Conservation (phyloP, 257 asterid species). For the Gentiana macrophylla region DNA sequence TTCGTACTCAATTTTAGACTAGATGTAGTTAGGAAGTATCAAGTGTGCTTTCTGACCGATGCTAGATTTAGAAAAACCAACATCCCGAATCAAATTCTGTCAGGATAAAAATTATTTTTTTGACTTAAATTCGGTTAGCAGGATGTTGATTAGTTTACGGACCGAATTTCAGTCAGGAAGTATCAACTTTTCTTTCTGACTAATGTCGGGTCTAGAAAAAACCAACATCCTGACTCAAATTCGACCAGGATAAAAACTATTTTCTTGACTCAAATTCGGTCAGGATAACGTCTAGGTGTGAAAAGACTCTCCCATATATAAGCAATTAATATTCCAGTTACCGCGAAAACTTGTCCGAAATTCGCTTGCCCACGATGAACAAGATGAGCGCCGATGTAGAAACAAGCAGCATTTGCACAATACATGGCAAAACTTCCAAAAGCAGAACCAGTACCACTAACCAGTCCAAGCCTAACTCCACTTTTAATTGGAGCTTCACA, state of each 20-base stretch:
- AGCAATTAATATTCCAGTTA: neutral
- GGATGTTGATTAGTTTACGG: no score
- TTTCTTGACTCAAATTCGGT: no score
- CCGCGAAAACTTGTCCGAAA: conserved; percentile 60
- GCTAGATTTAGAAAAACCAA: no score
- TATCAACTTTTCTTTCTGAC: neutral
- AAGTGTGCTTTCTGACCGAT: no score
- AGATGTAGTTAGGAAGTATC: neutral
- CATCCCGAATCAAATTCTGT: no score
- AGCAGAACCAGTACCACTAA: conserved; percentile 15
- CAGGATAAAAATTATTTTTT: no score
- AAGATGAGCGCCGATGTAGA: conserved; percentile 22
- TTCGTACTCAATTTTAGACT: neutral
- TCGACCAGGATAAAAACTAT: no score
- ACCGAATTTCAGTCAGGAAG: no score
- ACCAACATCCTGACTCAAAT: no score
- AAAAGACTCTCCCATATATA: neutral
- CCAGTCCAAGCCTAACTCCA: conserved; percentile 11
- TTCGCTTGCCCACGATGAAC: conserved; percentile 25
- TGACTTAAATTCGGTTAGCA: no score
- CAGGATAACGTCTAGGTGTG: no score
- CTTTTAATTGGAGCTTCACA: conserved; percentile 10
- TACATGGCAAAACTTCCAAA: conserved; percentile 13
- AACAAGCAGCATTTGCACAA: conserved; percentile 15
- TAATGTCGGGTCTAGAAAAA: no score